These are phyloP conservation scores for Termitomyces sp. DNA, from an alignment of 768 basidiomycete species.

Conservation along the genomic window DNA sequence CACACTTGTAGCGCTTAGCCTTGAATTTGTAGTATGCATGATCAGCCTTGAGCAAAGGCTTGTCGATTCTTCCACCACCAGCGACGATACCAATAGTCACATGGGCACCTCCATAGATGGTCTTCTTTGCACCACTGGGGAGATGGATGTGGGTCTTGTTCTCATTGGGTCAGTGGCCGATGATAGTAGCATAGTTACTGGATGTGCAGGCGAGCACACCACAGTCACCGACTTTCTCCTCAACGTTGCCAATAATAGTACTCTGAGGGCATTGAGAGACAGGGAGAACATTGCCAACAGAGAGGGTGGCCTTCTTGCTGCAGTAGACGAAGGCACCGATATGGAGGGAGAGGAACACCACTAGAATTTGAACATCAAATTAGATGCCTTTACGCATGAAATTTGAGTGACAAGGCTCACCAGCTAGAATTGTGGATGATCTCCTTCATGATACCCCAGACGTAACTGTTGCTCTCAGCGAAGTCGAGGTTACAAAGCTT, in stretches of 20 bases:
- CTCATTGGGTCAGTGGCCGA: slow-evolving; percentile 93
- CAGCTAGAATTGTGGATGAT: slow-evolving; percentile 99
- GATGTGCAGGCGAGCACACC: slow-evolving; percentile 96
- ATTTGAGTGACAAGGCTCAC: slow-evolving; percentile 42
- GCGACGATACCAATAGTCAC: slow-evolving; percentile 97
- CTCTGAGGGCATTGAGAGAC: slow-evolving; percentile 94
- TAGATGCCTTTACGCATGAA: slow-evolving; percentile 5
- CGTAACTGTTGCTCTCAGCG: slow-evolving; percentile 97
- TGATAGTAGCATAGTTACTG: slow-evolving; percentile 98
- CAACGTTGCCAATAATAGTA: slow-evolving; percentile 99
- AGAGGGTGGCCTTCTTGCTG: slow-evolving; percentile 95
- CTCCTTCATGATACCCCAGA: slow-evolving; percentile 97
- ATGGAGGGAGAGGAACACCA: slow-evolving; percentile 95
- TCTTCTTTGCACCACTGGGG: slow-evolving; percentile 96
- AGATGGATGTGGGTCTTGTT: slow-evolving; percentile 94
- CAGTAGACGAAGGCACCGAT: slow-evolving; percentile 99
- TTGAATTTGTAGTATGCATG: slow-evolving; percentile 94
- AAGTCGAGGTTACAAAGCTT: slow-evolving; percentile 93
- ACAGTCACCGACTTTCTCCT: slow-evolving; percentile 97
- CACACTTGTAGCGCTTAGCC: slow-evolving; percentile 97
- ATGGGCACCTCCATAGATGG: slow-evolving; percentile 76
- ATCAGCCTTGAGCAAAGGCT: slow-evolving; percentile 98
- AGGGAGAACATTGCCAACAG: slow-evolving; percentile 97
- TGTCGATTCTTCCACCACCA: slow-evolving; percentile 98
- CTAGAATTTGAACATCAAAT: slow-evolving; percentile 34